Percentiles rank a stretch among this genome's conserved stretches.
Conservation (phyloP, 148 eudicot genomes). For the Polygonum aviculare region DNA sequence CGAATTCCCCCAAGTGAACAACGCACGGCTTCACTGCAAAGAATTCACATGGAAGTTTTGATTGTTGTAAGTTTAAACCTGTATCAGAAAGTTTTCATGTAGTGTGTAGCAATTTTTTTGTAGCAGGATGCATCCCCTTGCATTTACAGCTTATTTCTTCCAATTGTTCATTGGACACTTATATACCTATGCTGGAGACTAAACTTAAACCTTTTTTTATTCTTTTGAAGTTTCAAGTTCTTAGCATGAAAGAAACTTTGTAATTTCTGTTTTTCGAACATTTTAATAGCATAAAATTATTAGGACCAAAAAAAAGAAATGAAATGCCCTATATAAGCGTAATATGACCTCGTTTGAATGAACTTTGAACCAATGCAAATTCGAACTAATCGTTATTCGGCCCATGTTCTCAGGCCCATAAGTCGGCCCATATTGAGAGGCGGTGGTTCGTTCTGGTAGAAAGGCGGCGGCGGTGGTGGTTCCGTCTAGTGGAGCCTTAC, state of each 20-base stretch:
- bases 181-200: background rate
- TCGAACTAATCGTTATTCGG: too few species aligned
- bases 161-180: background rate
- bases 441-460: background rate
- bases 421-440: background rate
- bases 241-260: background rate
- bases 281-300: too few species aligned
- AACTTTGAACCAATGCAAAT: too few species aligned
- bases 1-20: background rate
- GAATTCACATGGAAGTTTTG: background rate
- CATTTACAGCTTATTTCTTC: background rate
- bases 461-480: background rate
- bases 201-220: background rate
- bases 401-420: background rate
- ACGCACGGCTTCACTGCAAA: background rate
- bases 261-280: background rate
- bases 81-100: background rate
- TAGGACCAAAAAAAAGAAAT: too few species aligned
- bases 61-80: background rate
- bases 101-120: background rate
- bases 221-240: too few species aligned
- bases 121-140: background rate
- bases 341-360: too few species aligned
- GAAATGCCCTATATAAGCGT: too few species aligned
- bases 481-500: background rate